phyloP scores from a whole-genome alignment of 257 asterid species.

The Petunia axillaris region DNA sequence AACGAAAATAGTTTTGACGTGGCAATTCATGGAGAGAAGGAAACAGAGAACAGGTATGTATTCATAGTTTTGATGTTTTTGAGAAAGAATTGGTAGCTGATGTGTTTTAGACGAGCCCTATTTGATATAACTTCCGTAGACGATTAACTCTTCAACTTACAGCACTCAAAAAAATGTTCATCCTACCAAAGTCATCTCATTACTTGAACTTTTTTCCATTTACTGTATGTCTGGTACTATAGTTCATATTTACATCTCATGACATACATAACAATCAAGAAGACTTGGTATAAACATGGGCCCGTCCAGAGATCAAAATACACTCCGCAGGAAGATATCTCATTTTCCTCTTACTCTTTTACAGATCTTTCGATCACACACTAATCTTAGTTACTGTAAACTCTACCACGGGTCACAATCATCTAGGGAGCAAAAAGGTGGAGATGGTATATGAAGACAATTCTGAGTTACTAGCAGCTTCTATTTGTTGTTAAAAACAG shows the following conservation, averaged over 20 bases:
- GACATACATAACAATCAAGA: not conserved
- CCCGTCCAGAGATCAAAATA: not conserved
- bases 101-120: too few species aligned
- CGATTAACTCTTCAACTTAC: too few species aligned
- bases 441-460: not conserved
- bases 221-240: not conserved
- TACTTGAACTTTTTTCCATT: too few species aligned
- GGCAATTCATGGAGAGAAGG: too few species aligned
- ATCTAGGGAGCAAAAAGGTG: not conserved
- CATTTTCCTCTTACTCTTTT: not conserved
- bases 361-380: not conserved
- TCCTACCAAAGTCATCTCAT: too few species aligned
- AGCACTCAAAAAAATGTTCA: too few species aligned
- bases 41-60: too few species aligned
- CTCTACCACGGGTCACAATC: not conserved
- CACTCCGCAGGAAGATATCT: not conserved
- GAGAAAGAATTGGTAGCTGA: too few species aligned
- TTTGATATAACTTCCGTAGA: too few species aligned
- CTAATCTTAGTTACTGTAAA: not conserved
- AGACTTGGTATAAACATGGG: not conserved
- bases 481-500: not conserved
- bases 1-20: too few species aligned
- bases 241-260: not conserved
- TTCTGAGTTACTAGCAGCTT: not conserved
- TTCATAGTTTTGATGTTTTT: too few species aligned